phyloP scores from a whole-genome alignment of 2,329 filamentous ascomycete genomes.

The Albifimbria verrucaria region DNA sequence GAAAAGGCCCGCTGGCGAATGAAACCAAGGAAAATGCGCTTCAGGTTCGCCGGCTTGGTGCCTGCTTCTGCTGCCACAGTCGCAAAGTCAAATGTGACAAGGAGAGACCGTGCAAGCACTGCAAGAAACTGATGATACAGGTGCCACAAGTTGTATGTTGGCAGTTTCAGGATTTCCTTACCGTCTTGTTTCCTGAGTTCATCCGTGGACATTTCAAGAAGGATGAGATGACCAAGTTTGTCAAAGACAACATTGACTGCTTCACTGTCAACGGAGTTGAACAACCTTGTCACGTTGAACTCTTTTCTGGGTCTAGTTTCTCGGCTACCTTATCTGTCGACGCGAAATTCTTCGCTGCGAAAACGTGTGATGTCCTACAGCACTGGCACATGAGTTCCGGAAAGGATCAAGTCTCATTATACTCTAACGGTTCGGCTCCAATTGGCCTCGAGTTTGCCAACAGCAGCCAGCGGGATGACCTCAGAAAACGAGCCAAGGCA shows the following conservation, averaged over 20 bases:
- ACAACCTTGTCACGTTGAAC: constrained; percentile 39
- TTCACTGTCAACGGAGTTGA: constrained; percentile 40
- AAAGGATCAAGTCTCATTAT: constrained; percentile 35
- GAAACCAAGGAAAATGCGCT: constrained; percentile 54
- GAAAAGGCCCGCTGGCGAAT: constrained; percentile 53
- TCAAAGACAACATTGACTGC: constrained; percentile 44
- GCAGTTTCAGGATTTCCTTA: constrained; percentile 55
- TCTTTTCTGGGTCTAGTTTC: constrained; percentile 46
- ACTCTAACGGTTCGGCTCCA: constrained; percentile 41
- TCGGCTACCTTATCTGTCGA: constrained; percentile 41
- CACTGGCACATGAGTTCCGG: constrained; percentile 47
- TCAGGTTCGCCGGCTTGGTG: constrained; percentile 50
- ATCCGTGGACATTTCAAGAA: constrained; percentile 48
- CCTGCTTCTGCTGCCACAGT: constrained; percentile 58
- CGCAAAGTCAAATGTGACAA: constrained; percentile 58
- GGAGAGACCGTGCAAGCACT: constrained; percentile 54
- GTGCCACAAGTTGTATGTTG: constrained; percentile 56
- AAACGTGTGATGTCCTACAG: constrained; percentile 42
- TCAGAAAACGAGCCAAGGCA: constrained; percentile 42
- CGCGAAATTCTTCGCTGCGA: constrained; percentile 51
- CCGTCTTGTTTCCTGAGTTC: constrained; percentile 49
- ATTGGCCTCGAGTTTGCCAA: constrained; percentile 47
- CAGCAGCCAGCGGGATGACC: constrained; percentile 37
- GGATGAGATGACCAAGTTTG: constrained; percentile 46
- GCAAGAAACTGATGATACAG: constrained; percentile 46